Conservation (phyloP, 352 stramenopile species). For the Stephanocyclus meneghinianus region DNA sequence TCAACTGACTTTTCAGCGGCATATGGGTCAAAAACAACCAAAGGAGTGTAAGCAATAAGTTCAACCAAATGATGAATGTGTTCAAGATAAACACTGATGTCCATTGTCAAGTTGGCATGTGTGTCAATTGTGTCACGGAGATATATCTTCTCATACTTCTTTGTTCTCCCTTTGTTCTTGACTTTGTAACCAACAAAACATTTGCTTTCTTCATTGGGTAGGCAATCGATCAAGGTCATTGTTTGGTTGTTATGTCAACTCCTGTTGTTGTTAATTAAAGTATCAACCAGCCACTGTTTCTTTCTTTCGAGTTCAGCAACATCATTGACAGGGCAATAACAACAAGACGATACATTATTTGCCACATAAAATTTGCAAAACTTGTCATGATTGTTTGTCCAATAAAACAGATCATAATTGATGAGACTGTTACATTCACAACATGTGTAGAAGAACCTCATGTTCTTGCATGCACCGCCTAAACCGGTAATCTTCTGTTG, state of each 20-base stretch:
- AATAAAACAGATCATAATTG: not conserved
- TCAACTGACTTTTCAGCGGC: not conserved
- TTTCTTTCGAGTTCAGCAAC: not conserved
- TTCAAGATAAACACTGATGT: not conserved
- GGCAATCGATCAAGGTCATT: not conserved
- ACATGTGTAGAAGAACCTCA: not conserved
- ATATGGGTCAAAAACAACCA: not conserved
- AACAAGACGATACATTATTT: not conserved
- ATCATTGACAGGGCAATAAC: not conserved
- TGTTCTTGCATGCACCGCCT: not conserved
- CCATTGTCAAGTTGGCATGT: not conserved
- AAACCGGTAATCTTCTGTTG: not conserved
- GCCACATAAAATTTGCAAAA: not conserved
- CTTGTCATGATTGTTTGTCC: not conserved
- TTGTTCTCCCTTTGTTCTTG: not conserved
- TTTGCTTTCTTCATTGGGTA: not conserved
- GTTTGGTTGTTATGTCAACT: not conserved
- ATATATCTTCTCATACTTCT: not conserved
- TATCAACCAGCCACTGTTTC: not conserved
- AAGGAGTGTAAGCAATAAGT: not conserved
- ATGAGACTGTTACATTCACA: slow-evolving; percentile 6
- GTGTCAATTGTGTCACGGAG: not conserved
- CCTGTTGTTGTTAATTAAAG: not conserved
- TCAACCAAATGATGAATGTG: not conserved
- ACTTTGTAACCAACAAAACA: not conserved